Conservation (phyloP, 2,329 filamentous ascomycete species). For the Septoria petroselini region DNA sequence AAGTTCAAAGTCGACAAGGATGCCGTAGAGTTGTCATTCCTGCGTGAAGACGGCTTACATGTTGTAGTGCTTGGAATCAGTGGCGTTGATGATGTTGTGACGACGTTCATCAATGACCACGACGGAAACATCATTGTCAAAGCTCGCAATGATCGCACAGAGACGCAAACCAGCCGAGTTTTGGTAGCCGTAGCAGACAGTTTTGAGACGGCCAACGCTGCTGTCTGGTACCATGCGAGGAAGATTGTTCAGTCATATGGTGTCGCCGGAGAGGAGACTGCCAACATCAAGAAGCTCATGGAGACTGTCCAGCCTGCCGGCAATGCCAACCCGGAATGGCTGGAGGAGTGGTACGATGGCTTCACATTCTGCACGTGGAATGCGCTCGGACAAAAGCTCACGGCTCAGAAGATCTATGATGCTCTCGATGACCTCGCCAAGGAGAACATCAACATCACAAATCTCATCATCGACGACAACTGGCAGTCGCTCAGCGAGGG, state of each 20-base stretch:
- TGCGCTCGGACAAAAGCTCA: constrained; percentile 77
- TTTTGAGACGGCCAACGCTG: constrained; percentile 73
- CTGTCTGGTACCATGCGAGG: constrained; percentile 84
- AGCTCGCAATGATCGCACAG: constrained; percentile 66
- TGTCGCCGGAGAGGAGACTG: constrained; percentile 39
- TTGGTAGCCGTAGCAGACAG: constrained; percentile 68
- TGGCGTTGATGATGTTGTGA: constrained; percentile 66
- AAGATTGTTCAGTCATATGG: constrained; percentile 55
- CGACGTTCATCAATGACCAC: constrained; percentile 63
- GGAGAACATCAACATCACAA: constrained; percentile 72
- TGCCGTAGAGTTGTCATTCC: constrained; percentile 72
- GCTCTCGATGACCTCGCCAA: constrained; percentile 70
- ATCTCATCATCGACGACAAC: constrained; percentile 93
- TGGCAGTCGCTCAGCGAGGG: constrained; percentile 76
- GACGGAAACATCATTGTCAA: constrained; percentile 66
- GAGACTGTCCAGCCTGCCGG: constrained; percentile 49
- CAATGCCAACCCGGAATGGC: constrained; percentile 60
- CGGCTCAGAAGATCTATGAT: constrained; percentile 71
- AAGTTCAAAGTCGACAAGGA: constrained; percentile 71
- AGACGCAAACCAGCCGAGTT: constrained; percentile 57
- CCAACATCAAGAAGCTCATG: constrained; percentile 3
- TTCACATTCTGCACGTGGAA: constrained; percentile 98
- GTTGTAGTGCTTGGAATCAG: constrained; percentile 77
- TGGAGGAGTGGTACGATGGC: constrained; percentile 70
- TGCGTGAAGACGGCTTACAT: constrained; percentile 67